These are phyloP conservation scores for Fomitopsis schrenkii DNA, from an alignment of 1,284 basidiomycete species.

Conservation along the genomic window DNA sequence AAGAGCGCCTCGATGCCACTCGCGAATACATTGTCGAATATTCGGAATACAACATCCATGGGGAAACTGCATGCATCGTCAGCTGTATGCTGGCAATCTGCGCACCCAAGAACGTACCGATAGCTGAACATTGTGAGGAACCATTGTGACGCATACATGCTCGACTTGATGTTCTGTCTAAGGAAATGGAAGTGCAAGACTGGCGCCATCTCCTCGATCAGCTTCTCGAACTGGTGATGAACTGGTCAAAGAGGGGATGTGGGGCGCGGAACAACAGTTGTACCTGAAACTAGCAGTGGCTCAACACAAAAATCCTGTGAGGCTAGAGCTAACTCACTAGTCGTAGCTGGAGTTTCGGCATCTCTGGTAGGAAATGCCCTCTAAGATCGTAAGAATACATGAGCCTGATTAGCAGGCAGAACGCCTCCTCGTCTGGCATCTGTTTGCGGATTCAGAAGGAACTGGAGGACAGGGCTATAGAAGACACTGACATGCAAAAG, in stretches of 20 bases:
- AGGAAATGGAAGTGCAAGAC: slow-evolving; percentile 90
- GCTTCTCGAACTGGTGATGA: slow-evolving; percentile 76
- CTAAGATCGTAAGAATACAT: slow-evolving; percentile 97
- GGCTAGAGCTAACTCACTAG: slow-evolving; percentile 47
- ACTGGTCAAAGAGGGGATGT: background rate
- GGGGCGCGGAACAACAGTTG: background rate
- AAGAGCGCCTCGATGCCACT: slow-evolving; percentile 98
- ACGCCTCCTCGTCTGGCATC: slow-evolving; percentile 99
- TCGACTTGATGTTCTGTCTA: slow-evolving; percentile 91
- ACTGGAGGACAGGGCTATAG: background rate
- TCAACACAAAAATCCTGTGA: background rate
- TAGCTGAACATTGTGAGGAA: slow-evolving; percentile 97
- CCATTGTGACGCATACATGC: slow-evolving; percentile 98
- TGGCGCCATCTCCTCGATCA: slow-evolving; percentile 90
- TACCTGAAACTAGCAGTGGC: slow-evolving; percentile 8
- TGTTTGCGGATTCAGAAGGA: slow-evolving; percentile 26
- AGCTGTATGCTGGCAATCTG: background rate
- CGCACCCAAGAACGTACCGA: slow-evolving; percentile 46
- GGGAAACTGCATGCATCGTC: slow-evolving; percentile 70
- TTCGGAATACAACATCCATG: slow-evolving; percentile 89
- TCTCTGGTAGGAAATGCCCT: slow-evolving; percentile 95
- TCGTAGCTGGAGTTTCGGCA: slow-evolving; percentile 94
- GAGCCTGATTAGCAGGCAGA: slow-evolving; percentile 92
- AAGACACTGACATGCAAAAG: slow-evolving; percentile 74
- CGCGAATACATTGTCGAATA: slow-evolving; percentile 93